These are phyloP conservation scores for Globisporangium megalacanthum DNA, from an alignment of 352 stramenopile genomes.

Conservation along the genomic window DNA sequence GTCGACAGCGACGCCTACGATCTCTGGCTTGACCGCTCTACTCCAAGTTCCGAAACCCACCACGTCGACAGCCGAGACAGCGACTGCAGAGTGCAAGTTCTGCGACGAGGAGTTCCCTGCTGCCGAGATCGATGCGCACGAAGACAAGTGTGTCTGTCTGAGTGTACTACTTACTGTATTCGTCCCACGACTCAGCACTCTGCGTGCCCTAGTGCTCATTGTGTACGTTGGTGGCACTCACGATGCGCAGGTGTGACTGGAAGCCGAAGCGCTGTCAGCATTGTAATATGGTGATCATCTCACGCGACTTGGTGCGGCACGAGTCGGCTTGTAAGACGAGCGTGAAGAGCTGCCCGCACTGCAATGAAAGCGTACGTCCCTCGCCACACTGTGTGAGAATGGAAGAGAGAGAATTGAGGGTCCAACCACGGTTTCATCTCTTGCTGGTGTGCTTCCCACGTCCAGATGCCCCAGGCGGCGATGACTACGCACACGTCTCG, in stretches of 20 bases:
- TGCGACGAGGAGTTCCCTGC: slow-evolving; percentile 66
- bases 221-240: background rate
- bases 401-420: no score
- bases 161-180: background rate
- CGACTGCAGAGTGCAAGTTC: slow-evolving; percentile 58
- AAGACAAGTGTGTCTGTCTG: slow-evolving; percentile 34
- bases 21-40: background rate
- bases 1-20: background rate
- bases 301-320: slow-evolving; percentile 51
- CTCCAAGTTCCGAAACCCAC: background rate
- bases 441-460: background rate
- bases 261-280: slow-evolving; percentile 72
- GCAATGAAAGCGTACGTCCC: slow-evolving; percentile 44
- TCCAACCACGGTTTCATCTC: no score
- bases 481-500: slow-evolving; percentile 43
- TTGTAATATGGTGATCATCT: slow-evolving; percentile 82
- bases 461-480: slow-evolving; percentile 46
- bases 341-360: slow-evolving; percentile 57
- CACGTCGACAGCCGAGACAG: background rate
- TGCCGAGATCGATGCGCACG: slow-evolving; percentile 51
- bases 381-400: background rate
- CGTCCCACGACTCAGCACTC: no score
- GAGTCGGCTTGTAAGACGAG: slow-evolving; percentile 67
- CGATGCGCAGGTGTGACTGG: slow-evolving; percentile 54
- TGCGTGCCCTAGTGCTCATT: background rate